A percentile compares a stretch with the other conserved stretches of the same genome.
Evolutionary conservation across 163 green algal species (phyloP).

Genomic region (Scenedesmus sp.): DNA sequence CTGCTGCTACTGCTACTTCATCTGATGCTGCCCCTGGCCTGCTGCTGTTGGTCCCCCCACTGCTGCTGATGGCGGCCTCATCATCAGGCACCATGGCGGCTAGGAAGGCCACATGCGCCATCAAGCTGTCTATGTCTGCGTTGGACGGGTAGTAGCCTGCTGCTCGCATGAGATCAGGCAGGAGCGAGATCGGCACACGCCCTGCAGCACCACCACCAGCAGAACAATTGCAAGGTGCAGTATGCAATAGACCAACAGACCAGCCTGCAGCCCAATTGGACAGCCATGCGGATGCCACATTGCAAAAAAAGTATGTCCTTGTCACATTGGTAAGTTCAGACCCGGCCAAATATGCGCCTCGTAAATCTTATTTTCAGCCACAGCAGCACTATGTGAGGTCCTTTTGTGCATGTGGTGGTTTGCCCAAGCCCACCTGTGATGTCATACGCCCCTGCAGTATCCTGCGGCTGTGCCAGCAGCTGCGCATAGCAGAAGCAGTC

Average conservation of each 20-base stretch:
- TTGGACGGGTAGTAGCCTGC: slow-evolving; percentile 81
- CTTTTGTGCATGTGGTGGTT: no score
- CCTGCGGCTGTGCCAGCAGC: slow-evolving; percentile 74
- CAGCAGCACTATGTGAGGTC: no score
- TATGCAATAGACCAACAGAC: neutral
- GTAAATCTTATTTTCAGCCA: no score
- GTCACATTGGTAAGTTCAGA: no score
- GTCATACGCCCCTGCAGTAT: slow-evolving; percentile 53
- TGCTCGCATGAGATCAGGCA: slow-evolving; percentile 81
- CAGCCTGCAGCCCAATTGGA: neutral
- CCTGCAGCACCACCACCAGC: slow-evolving; percentile 31
- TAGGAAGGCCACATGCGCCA: slow-evolving; percentile 68
- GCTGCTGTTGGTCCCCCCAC: neutral
- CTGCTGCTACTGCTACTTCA: slow-evolving; percentile 3
- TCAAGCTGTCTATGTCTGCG: slow-evolving; percentile 70
- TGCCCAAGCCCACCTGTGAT: slow-evolving; percentile 64
- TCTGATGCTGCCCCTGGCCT: neutral
- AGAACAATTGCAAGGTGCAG: neutral
- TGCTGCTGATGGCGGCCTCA: neutral
- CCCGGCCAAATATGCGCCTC: no score
- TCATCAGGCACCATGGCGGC: slow-evolving; percentile 50
- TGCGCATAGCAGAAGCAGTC: slow-evolving; percentile 83
- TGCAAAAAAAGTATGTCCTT: no score
- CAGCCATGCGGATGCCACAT: no score
- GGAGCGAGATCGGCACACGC: slow-evolving; percentile 63